Evolutionary conservation across 225 moss, liverwort and hornwort genomes (phyloP).

Genomic region (Anthoceros angustus): DNA sequence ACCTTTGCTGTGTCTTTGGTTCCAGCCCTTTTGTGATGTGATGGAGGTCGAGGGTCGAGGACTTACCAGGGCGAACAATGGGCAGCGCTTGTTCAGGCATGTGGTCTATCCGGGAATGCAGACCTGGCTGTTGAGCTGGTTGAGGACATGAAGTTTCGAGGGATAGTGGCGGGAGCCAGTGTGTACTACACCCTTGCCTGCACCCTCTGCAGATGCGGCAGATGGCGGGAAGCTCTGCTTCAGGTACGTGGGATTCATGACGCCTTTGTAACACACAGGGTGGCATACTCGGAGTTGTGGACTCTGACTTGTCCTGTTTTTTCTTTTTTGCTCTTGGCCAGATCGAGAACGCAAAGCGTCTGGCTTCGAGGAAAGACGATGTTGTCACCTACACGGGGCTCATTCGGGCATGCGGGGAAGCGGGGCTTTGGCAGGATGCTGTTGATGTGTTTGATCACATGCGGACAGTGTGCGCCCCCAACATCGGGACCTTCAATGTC

Average conservation of each 20-base stretch:
- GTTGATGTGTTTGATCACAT: constrained; percentile 58
- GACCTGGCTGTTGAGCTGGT: constrained; percentile 62
- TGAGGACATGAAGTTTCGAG: constrained; percentile 72
- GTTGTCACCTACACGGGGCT: constrained; percentile 85
- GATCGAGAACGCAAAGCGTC: constrained; percentile 41
- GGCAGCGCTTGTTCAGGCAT: constrained; percentile 68
- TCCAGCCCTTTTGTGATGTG: too few relatives aligned
- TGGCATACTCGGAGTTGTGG: background rate
- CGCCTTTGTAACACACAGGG: constrained; percentile 2
- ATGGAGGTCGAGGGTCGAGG: too few relatives aligned
- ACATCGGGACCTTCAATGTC: constrained; percentile 73
- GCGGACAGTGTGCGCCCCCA: constrained; percentile 60
- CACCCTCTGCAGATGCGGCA: constrained; percentile 55
- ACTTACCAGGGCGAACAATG: background rate
- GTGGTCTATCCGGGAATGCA: constrained; percentile 43
- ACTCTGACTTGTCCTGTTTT: background rate
- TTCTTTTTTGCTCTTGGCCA: constrained; percentile 8
- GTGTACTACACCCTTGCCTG: constrained; percentile 67
- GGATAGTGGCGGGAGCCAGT: constrained; percentile 54
- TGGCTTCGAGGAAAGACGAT: constrained; percentile 44
- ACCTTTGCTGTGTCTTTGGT: background rate
- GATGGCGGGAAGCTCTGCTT: constrained; percentile 56
- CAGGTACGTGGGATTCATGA: constrained; percentile 26
- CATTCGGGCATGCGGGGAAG: constrained; percentile 64
- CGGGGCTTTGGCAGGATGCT: constrained; percentile 65